phyloP scores from a whole-genome alignment of 306 rosid genomes.

The Vicia villosa region DNA sequence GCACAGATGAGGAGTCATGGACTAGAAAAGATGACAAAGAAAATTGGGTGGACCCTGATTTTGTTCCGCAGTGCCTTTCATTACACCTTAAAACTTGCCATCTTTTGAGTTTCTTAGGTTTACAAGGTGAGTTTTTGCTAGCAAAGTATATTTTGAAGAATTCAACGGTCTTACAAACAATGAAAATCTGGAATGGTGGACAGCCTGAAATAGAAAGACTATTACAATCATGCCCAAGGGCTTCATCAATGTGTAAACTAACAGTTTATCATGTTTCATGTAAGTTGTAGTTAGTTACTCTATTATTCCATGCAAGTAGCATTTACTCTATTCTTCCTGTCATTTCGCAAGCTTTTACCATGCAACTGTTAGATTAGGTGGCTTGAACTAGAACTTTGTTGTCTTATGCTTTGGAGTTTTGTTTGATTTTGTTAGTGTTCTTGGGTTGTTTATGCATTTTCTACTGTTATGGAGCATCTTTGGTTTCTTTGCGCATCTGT shows the following conservation, averaged over 20 bases:
- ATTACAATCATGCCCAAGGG: not conserved
- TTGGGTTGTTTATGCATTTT: too few species aligned
- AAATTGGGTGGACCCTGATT: too few species aligned
- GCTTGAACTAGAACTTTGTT: too few species aligned
- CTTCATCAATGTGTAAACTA: not conserved
- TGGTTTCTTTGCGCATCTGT: too few species aligned
- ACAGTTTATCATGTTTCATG: not conserved
- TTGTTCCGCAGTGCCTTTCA: not conserved
- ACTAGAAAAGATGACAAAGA: not conserved
- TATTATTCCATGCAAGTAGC: not conserved
- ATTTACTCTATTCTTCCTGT: not conserved
- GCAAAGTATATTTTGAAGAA: not conserved
- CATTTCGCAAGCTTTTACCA: not conserved
- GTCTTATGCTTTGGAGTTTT: too few species aligned
- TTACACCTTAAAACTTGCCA: not conserved
- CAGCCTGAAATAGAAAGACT: not conserved
- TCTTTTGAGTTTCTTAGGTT: not conserved
- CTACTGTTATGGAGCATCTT: too few species aligned
- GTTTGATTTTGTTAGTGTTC: too few species aligned
- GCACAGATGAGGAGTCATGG: not conserved
- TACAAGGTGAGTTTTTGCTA: not conserved
- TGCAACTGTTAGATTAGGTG: not conserved
- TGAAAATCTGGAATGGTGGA: slow-evolving; percentile 27
- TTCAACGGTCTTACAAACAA: not conserved
- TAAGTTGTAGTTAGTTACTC: not conserved